Evolutionary conservation across 495 filamentous ascomycete genomes (phyloP).

Genomic region (Penicillium paradoxum): DNA sequence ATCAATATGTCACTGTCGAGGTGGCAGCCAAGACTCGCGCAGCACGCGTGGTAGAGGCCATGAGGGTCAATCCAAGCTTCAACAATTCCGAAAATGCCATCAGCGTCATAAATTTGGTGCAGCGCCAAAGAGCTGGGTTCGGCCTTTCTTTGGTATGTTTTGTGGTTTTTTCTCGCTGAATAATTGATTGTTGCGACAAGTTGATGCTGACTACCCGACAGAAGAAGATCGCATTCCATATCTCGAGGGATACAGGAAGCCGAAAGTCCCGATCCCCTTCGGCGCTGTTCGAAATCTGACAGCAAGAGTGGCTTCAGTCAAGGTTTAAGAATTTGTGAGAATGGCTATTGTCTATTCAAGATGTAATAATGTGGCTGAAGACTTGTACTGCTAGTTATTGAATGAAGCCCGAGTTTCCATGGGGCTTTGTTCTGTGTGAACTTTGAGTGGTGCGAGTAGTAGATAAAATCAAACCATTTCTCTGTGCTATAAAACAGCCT

Average conservation of each 20-base stretch:
- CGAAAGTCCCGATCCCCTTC: not conserved
- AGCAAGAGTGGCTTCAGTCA: too few relatives aligned
- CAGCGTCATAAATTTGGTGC: not conserved
- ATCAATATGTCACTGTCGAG: slow-evolving; percentile 12
- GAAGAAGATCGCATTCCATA: slow-evolving; percentile 19
- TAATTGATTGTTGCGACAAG: not conserved
- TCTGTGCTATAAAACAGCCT: too few relatives aligned
- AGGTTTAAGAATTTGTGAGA: too few relatives aligned
- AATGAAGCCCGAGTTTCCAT: too few relatives aligned
- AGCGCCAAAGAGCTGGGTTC: slow-evolving; percentile 11
- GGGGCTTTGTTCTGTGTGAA: too few relatives aligned
- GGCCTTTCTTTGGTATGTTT: slow-evolving; percentile 14
- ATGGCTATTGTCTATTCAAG: too few relatives aligned
- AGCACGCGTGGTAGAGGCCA: slow-evolving; percentile 9
- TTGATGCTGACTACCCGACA: not conserved
- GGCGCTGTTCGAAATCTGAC: too few relatives aligned
- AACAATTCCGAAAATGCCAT: slow-evolving; percentile 11
- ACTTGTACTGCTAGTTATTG: too few relatives aligned
- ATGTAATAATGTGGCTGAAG: too few relatives aligned
- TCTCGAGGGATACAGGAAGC: slow-evolving; percentile 9
- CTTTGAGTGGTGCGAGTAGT: too few relatives aligned
- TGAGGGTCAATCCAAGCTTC: slow-evolving; percentile 9
- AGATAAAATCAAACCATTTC: too few relatives aligned
- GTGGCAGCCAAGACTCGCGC: slow-evolving; percentile 12
- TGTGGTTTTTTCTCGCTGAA: not conserved